These are phyloP conservation scores for Starmerella floris DNA, from an alignment of 805 yeast genomes.

Conservation along the genomic window DNA sequence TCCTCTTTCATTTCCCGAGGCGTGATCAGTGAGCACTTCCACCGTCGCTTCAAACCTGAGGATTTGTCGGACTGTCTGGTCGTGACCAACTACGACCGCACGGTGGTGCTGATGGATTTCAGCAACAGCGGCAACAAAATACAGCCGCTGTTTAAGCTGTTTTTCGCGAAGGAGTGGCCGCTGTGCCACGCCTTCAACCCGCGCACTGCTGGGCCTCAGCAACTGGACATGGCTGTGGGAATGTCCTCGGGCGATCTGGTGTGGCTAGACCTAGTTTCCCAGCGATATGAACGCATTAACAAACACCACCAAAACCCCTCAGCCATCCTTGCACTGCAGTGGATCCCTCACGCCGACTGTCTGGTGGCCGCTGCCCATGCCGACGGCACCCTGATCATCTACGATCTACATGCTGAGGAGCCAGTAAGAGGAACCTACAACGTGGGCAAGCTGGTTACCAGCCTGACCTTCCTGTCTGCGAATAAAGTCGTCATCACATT, in stretches of 20 bases:
- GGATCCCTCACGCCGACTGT: conserved; percentile 35
- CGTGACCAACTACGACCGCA: conserved; percentile 14
- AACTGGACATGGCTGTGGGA: conserved; percentile 45
- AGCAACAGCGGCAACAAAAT: conserved; percentile 9
- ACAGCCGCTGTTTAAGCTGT: conserved; percentile 30
- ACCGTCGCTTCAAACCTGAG: conserved; percentile 26
- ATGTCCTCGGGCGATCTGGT: conserved; percentile 54
- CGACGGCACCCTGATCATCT: conserved; percentile 46
- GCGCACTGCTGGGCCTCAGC: conserved; percentile 23
- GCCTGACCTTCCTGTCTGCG: conserved; percentile 25
- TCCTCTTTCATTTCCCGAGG: conserved; percentile 30
- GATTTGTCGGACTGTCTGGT: conserved; percentile 28
- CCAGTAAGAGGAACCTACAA: conserved; percentile 42
- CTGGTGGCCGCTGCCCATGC: conserved; percentile 44
- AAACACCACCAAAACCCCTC: conserved; percentile 35
- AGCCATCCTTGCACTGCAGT: conserved; percentile 36
- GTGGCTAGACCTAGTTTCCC: conserved; percentile 42
- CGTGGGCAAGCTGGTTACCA: conserved; percentile 44
- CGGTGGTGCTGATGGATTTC: conserved; percentile 22
- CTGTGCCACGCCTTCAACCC: conserved; percentile 28
- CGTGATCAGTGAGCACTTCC: conserved; percentile 27
- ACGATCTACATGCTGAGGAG: conserved; percentile 37
- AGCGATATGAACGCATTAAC: conserved; percentile 40
- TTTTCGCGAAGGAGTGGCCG: conserved; percentile 31
- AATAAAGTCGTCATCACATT: conserved; percentile 39